These are phyloP conservation scores for Falciphora oryzae DNA, from an alignment of 2,329 filamentous ascomycete species.

Conservation along the genomic window DNA sequence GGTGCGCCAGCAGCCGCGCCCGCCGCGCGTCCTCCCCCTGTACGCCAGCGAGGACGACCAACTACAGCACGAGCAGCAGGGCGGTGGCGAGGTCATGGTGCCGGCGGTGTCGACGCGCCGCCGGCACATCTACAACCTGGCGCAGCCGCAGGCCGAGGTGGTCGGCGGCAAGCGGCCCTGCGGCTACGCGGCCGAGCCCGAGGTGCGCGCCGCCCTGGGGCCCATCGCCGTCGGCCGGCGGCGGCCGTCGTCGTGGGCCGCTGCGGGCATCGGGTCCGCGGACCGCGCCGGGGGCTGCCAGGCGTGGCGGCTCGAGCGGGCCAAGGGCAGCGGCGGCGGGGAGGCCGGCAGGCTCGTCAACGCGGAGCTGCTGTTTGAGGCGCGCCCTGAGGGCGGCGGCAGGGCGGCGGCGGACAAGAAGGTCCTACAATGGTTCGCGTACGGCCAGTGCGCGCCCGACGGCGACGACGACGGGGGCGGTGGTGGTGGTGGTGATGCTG, in stretches of 20 bases:
- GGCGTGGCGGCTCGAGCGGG: conserved; percentile 2
- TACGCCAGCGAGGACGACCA: background rate
- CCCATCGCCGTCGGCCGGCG: no score
- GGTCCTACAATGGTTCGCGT: conserved; percentile 2
- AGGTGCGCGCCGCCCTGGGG: background rate
- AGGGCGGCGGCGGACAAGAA: background rate
- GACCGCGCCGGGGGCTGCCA: background rate
- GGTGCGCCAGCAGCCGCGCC: background rate
- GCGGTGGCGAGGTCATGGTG: background rate
- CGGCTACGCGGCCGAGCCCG: background rate
- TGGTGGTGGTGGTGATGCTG: background rate
- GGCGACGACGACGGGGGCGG: background rate
- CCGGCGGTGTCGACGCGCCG: background rate
- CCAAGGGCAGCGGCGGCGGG: background rate
- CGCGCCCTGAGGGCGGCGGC: background rate
- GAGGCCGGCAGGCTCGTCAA: no score
- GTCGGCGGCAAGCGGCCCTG: background rate
- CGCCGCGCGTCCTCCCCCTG: background rate
- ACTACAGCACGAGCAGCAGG: background rate
- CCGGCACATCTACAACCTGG: conserved; percentile 1
- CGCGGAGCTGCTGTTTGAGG: conserved; percentile 4
- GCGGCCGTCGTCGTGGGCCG: background rate
- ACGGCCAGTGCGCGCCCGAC: background rate
- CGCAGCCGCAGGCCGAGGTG: background rate
- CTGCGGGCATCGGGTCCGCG: background rate